These are phyloP conservation scores for Boletus rex-veris DNA, from an alignment of 768 basidiomycete genomes.

Conservation along the genomic window DNA sequence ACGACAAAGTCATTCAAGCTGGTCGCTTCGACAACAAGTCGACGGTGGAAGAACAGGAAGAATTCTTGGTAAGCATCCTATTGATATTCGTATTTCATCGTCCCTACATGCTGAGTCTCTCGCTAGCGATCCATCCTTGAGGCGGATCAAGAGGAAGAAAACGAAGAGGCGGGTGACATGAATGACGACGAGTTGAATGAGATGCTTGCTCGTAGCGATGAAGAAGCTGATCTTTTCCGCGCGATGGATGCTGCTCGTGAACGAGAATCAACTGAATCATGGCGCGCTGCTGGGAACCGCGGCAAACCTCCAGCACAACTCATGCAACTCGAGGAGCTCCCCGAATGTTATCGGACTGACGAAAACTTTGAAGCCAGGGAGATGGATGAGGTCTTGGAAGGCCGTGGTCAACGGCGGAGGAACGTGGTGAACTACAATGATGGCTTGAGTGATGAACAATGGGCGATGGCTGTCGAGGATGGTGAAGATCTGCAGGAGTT, in stretches of 20 bases:
- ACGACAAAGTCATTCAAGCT: slow-evolving; percentile 98
- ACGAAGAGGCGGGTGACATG: slow-evolving; percentile 88
- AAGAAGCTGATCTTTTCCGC: slow-evolving; percentile 73
- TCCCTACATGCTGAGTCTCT: slow-evolving; percentile 2
- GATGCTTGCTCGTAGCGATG: slow-evolving; percentile 80
- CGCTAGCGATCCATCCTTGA: slow-evolving; percentile 82
- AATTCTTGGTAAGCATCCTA: slow-evolving; percentile 65
- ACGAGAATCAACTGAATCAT: slow-evolving; percentile 55
- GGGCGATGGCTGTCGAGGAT: slow-evolving; percentile 82
- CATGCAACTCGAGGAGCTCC: slow-evolving; percentile 86
- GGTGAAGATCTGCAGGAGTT: slow-evolving; percentile 78
- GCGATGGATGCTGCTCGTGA: slow-evolving; percentile 82
- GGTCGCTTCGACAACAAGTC: slow-evolving; percentile 99
- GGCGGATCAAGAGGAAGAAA: slow-evolving; percentile 86
- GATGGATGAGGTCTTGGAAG: slow-evolving; percentile 52
- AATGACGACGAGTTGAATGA: slow-evolving; percentile 94
- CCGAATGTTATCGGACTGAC: slow-evolving; percentile 85
- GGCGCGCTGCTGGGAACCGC: slow-evolving; percentile 71
- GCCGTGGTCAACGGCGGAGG: slow-evolving; percentile 81
- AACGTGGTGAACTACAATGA: slow-evolving; percentile 91
- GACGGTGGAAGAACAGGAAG: slow-evolving; percentile 96
- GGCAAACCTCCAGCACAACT: slow-evolving; percentile 75
- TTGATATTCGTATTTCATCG: not conserved
- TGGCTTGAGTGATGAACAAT: slow-evolving; percentile 90
- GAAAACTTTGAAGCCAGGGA: slow-evolving; percentile 73